Conservation (phyloP, 116 monocot genomes). For the Posidonia oceanica region DNA sequence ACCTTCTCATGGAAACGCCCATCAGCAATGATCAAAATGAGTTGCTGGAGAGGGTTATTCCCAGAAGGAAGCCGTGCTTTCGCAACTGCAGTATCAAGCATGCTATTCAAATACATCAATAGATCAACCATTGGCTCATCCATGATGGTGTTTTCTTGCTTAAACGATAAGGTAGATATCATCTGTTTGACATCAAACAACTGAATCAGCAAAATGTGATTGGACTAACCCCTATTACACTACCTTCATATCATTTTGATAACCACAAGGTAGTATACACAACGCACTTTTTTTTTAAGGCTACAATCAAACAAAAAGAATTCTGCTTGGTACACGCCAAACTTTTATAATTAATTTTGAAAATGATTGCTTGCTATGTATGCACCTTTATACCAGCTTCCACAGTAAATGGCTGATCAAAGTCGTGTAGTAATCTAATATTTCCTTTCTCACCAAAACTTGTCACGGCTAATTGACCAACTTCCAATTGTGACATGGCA, state of each 20-base stretch:
- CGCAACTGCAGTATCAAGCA: constrained; percentile 75
- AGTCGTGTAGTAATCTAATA: constrained; percentile 69
- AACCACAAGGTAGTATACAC: no score
- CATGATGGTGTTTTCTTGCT: constrained; percentile 65
- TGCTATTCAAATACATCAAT: constrained; percentile 58
- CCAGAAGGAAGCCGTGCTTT: constrained; percentile 73
- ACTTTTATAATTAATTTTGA: background rate
- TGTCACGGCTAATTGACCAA: constrained; percentile 84
- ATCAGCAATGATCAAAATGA: constrained; percentile 83
- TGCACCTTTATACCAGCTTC: constrained; percentile 70
- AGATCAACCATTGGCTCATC: constrained; percentile 85
- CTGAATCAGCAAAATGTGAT: background rate
- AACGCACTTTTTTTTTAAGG: no score
- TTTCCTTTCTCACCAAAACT: constrained; percentile 81
- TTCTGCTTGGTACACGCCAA: background rate
- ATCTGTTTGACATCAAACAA: constrained; percentile 41
- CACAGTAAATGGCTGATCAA: constrained; percentile 63
- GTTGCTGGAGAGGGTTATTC: constrained; percentile 71
- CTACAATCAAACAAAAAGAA: background rate
- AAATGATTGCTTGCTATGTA: background rate
- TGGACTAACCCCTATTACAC: no score
- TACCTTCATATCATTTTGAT: no score
- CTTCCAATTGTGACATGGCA: constrained; percentile 93
- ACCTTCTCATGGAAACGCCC: constrained; percentile 82
- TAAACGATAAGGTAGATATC: constrained; percentile 78